phyloP scores from a whole-genome alignment of 495 filamentous ascomycete species.

The Penicillium herquei region DNA sequence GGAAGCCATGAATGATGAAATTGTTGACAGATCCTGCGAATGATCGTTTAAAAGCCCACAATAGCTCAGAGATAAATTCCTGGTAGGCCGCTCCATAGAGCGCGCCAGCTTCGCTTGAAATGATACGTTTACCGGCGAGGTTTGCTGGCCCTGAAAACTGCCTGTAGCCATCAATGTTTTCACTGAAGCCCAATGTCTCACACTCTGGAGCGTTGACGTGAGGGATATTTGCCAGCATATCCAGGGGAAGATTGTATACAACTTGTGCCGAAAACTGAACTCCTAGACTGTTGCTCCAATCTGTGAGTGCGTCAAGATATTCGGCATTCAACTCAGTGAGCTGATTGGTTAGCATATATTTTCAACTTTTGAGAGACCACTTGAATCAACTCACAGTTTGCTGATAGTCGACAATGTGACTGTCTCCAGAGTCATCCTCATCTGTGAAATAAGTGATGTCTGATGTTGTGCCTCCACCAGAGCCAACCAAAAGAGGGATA shows the following conservation, averaged over 20 bases:
- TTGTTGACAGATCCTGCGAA: conserved; percentile 44
- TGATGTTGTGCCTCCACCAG: not conserved
- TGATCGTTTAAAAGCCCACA: conserved; percentile 30
- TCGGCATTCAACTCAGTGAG: conserved; percentile 28
- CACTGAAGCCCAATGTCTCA: conserved; percentile 26
- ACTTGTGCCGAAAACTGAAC: conserved; percentile 45
- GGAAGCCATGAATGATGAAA: conserved; percentile 46
- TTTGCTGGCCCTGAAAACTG: conserved; percentile 47
- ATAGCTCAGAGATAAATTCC: conserved; percentile 22
- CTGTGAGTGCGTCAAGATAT: conserved; percentile 30
- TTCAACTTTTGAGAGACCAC: not conserved
- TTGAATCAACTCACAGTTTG: not conserved
- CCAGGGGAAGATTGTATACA: conserved; percentile 48
- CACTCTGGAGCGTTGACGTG: conserved; percentile 46
- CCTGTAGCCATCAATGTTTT: conserved; percentile 43
- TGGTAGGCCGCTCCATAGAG: conserved; percentile 26
- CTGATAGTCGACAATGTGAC: conserved; percentile 16
- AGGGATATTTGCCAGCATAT: conserved; percentile 43
- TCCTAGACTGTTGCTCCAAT: conserved; percentile 36
- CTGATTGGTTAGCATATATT: not conserved
- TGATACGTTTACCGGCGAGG: conserved; percentile 33
- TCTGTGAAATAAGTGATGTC: not conserved
- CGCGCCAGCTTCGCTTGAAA: conserved; percentile 44
- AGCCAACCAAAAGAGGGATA: not conserved
- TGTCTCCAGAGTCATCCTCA: conserved; percentile 12